Evolutionary conservation across 1,284 basidiomycete species (phyloP).

Genomic region (Sphaerobolus stellatus): DNA sequence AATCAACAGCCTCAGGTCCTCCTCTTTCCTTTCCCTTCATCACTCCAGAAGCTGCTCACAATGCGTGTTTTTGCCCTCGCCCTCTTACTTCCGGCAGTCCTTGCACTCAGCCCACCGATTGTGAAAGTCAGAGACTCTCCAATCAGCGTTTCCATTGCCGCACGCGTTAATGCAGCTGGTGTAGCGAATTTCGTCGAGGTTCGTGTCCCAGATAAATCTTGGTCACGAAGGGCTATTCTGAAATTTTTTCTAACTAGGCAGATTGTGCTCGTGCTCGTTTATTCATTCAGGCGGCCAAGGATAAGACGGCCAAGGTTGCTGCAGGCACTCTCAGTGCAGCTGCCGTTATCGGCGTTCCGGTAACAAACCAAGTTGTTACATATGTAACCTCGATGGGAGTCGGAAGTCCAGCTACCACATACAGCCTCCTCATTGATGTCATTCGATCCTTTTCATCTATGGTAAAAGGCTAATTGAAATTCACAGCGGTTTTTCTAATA

Average conservation of each 20-base stretch:
- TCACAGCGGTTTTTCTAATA: constrained; percentile 32
- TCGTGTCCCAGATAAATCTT: not conserved
- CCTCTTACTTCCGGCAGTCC: not conserved
- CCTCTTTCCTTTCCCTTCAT: too few relatives aligned
- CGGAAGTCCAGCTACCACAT: not conserved
- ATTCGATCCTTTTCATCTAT: not conserved
- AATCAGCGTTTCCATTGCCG: not conserved
- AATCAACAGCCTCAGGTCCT: too few relatives aligned
- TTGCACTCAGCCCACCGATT: not conserved
- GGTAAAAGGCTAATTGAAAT: not conserved
- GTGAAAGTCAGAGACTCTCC: not conserved
- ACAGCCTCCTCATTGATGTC: not conserved
- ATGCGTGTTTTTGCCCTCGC: constrained; percentile 4
- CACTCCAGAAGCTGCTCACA: too few relatives aligned
- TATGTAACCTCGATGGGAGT: not conserved
- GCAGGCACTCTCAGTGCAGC: not conserved
- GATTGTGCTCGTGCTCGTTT: not conserved
- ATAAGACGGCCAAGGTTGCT: constrained; percentile 2
- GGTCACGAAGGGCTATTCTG: not conserved
- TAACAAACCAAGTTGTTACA: not conserved
- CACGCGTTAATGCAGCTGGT: not conserved
- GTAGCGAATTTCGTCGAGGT: not conserved
- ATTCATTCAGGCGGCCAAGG: constrained; percentile 4
- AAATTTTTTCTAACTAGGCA: not conserved
- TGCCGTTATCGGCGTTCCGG: constrained; percentile 5